phyloP scores from a whole-genome alignment of 495 filamentous ascomycete genomes.

The Parmelia sp. region DNA sequence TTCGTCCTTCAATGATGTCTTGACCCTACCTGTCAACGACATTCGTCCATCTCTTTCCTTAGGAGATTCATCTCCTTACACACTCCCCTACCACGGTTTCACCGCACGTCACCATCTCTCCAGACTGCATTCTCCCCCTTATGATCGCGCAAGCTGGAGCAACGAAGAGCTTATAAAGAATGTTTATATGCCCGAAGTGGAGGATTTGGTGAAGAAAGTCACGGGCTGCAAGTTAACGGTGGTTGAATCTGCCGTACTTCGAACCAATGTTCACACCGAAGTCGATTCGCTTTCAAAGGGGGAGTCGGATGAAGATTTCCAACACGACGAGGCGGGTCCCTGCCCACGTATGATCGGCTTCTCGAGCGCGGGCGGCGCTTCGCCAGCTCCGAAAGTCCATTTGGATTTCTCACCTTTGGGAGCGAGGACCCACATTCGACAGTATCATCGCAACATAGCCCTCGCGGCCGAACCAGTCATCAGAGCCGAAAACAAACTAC shows the following conservation, averaged over 20 bases:
- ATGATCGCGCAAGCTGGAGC: slow-evolving; percentile 5
- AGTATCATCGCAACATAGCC: background rate
- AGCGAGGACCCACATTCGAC: slow-evolving; percentile 5
- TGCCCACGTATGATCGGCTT: slow-evolving; percentile 2
- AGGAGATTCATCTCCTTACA: background rate
- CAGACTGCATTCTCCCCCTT: slow-evolving; percentile 1
- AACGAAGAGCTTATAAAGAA: background rate
- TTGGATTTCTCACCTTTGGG: slow-evolving; percentile 6
- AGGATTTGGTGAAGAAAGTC: slow-evolving; percentile 4
- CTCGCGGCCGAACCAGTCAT: background rate
- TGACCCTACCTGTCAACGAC: background rate
- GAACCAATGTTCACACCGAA: background rate
- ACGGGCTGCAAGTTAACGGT: slow-evolving; percentile 4
- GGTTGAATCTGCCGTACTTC: background rate
- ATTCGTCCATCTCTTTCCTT: slow-evolving; percentile 6
- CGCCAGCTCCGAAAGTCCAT: slow-evolving; percentile 6
- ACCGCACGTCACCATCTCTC: slow-evolving; percentile 3
- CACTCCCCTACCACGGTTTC: slow-evolving; percentile 6
- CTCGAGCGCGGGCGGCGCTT: background rate
- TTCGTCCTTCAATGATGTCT: background rate
- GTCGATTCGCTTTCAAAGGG: slow-evolving; percentile 1
- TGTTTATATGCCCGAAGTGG: slow-evolving; percentile 8
- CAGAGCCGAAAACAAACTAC: slow-evolving; percentile 1
- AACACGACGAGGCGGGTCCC: background rate
- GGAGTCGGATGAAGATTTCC: too few relatives aligned